phyloP scores from a whole-genome alignment of 441 rosid genomes.

The Codiaeum variegatum region DNA sequence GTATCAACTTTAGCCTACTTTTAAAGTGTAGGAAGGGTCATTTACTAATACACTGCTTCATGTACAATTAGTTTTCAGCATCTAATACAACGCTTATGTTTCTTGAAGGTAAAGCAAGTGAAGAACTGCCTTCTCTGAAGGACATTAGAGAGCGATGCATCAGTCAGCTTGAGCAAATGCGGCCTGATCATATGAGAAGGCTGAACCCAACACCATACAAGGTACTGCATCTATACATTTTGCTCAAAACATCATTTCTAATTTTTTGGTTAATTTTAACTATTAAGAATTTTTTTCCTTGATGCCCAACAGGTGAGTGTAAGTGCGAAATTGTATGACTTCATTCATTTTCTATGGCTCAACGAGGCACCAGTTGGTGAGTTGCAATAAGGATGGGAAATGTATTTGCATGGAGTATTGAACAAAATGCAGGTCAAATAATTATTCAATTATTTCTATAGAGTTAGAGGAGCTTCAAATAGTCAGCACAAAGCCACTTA shows the following conservation, averaged over 20 bases:
- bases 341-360: constrained; percentile 97
- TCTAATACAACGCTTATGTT: neutral
- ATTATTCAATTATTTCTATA: constrained; percentile 24
- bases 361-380: constrained; percentile 99
- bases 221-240: constrained; percentile 28
- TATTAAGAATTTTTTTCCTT: neutral
- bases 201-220: constrained; percentile 97
- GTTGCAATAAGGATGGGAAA: constrained; percentile 45
- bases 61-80: neutral
- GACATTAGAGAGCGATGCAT: constrained; percentile 70
- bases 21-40: neutral
- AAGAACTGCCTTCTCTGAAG: constrained; percentile 60
- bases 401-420: constrained; percentile 6
- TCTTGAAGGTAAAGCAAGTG: constrained; percentile 49
- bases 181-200: constrained; percentile 95
- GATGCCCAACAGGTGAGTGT: constrained; percentile 73
- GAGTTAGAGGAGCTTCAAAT: constrained; percentile 26
- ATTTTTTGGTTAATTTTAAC: neutral
- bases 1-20: neutral
- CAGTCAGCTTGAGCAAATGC: constrained; percentile 82
- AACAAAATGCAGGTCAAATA: constrained; percentile 15
- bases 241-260: neutral
- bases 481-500: neutral
- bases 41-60: neutral
- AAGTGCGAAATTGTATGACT: constrained; percentile 80